These are phyloP conservation scores for Fraxinus platypoda DNA, from an alignment of 305 asterid species.

Conservation along the genomic window DNA sequence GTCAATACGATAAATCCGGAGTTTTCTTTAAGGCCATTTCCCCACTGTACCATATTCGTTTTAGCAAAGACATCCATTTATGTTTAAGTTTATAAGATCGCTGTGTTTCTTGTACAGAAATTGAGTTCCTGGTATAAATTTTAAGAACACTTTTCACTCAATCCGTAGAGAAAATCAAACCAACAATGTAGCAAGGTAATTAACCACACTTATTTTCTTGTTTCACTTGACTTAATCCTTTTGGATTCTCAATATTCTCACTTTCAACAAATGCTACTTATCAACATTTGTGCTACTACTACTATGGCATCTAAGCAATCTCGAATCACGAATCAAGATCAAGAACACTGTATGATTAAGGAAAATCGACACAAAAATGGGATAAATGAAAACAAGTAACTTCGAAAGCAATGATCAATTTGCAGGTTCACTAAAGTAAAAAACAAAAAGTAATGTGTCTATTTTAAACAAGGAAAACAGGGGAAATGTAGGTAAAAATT, in stretches of 20 bases:
- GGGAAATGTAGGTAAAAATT: background rate
- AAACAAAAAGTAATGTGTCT: background rate
- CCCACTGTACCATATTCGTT: background rate
- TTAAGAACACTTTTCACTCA: background rate
- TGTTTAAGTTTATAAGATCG: background rate
- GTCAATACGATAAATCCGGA: background rate
- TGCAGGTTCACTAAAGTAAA: background rate
- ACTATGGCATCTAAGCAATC: background rate
- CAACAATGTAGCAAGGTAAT: background rate
- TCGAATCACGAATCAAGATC: background rate
- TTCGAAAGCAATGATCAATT: background rate
- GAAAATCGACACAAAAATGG: background rate
- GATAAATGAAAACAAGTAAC: background rate
- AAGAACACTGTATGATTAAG: background rate
- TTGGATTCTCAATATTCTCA: background rate
- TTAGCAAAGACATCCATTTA: background rate
- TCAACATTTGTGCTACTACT: background rate
- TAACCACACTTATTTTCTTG: background rate
- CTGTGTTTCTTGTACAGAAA: background rate
- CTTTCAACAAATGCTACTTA: background rate
- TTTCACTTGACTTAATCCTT: background rate
- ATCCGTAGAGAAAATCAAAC: background rate
- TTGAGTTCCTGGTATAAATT: background rate
- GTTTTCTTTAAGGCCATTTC: background rate
- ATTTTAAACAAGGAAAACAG: background rate